A percentile compares a stretch with the other conserved stretches of the same genome.
These are phyloP conservation scores for Rhododendron ovatum DNA, from an alignment of 148 eudicot species.

Conservation along the genomic window DNA sequence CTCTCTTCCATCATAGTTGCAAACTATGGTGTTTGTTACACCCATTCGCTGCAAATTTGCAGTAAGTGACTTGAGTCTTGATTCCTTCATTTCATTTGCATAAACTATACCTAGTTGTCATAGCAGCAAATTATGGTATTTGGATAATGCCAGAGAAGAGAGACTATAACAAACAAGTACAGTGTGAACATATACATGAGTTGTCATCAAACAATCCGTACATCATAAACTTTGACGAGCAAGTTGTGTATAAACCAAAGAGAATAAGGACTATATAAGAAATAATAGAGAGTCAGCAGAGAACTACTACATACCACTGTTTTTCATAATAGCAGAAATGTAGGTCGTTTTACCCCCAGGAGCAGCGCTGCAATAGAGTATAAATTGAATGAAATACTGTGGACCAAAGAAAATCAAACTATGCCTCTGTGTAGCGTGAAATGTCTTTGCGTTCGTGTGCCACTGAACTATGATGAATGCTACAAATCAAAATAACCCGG, in stretches of 20 bases:
- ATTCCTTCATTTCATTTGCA: constrained; percentile 91
- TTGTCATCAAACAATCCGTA: not conserved
- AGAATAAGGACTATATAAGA: not conserved
- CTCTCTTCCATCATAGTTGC: constrained; percentile 94
- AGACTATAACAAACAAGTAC: not conserved
- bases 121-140: not conserved
- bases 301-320: constrained; percentile 53
- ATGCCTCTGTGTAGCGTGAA: not conserved
- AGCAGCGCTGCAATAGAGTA: constrained; percentile 64
- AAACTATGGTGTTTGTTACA: constrained; percentile 82
- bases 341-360: constrained; percentile 99
- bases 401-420: not conserved
- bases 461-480: not conserved
- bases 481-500: not conserved
- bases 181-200: not conserved
- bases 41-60: constrained; percentile 94
- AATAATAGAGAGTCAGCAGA: not conserved
- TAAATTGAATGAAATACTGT: not conserved
- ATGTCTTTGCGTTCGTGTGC: not conserved
- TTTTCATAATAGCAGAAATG: constrained; percentile 87
- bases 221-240: not conserved
- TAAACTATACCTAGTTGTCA: constrained; percentile 53
- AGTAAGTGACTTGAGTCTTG: constrained; percentile 81
- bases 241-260: not conserved
- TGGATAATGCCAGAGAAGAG: not conserved